Conservation (phyloP, 2,329 filamentous ascomycete genomes). For the Alternaria panax region DNA sequence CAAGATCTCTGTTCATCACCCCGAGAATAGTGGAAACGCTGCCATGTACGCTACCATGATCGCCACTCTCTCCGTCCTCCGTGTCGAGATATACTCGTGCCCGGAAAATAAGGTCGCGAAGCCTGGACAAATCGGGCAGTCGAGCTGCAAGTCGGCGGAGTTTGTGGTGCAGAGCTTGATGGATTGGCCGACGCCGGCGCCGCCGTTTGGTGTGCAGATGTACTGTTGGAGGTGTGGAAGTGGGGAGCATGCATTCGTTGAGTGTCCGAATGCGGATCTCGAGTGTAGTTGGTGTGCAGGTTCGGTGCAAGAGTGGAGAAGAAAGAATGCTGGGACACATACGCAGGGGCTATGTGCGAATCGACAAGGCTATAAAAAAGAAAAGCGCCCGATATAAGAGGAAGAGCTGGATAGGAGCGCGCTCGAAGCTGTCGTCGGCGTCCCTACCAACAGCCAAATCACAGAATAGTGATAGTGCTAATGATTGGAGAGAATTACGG, state of each 20-base stretch:
- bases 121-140: constrained; percentile 18
- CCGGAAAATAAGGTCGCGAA: constrained; percentile 12
- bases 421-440: background rate
- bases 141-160: constrained; percentile 11
- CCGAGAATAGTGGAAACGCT: constrained; percentile 19
- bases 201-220: constrained; percentile 14
- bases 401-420: background rate
- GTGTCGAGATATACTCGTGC: constrained; percentile 14
- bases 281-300: constrained; percentile 13
- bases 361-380: background rate
- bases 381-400: accelerated
- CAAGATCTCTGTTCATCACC: constrained; percentile 1
- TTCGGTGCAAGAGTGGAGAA: constrained; percentile 13
- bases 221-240: constrained; percentile 23
- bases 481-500: background rate
- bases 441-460: background rate
- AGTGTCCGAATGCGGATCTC: constrained; percentile 15
- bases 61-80: constrained; percentile 19
- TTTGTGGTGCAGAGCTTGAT: constrained; percentile 21
- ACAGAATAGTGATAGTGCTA: background rate
- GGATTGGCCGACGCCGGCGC: constrained; percentile 22
- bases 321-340: constrained; percentile 19
- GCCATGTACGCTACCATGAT: constrained; percentile 23
- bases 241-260: constrained; percentile 1
- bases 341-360: constrained; percentile 12